Evolutionary conservation across 2,329 filamentous ascomycete species (phyloP), one percentile per base, ranked within the genome.

Genomic region (Plenodomus lindquistii): DNA sequence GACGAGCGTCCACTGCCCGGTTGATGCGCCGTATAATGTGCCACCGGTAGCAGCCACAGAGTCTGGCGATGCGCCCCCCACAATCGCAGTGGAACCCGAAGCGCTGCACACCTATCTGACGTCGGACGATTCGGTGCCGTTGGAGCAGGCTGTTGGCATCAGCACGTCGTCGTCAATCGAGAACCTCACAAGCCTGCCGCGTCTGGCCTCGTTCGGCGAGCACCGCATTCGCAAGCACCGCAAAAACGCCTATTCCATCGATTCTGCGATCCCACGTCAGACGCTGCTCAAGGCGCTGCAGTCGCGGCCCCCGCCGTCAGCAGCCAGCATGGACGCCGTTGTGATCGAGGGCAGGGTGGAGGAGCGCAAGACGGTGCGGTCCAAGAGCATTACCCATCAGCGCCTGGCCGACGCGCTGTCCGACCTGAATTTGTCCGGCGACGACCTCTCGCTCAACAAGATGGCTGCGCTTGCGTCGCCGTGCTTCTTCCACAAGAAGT

Each of bases 401-500:
- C 84, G 83, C 50, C 80, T 92, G 9, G 85, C 85, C 7, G 74
- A 79, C 7, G 80, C 81, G n/a, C 70, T 84, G 21, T 77, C 80
- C 16, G 79, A 77, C 52, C 69, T 84, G 34, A 78, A 79, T 47
- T 50, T 78, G 27, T 59, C 71, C 61, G 68, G 81, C 64, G 66
- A 55, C 56, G 78, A 62, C 66, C 74, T 62, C 18, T 60, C 68
- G 42, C 44, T 74, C 16, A 72, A 62, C 56, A 74, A 68, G 54
- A 80, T 92, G 59, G 82, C 86, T 10, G 81, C 87, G 9, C 77
- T 97, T 44, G 87, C 93, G 62, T 97, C 92, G 37, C 94, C 94
- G 13, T 99, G 94, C 77, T 99, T 96, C 76, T 97, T 96, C 77
- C 94, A 99, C 75, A 89, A 95, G 75, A 85, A 93, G 54, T 99